Conservation (phyloP, 805 yeast species). For the Phaffomyces opuntiae region DNA sequence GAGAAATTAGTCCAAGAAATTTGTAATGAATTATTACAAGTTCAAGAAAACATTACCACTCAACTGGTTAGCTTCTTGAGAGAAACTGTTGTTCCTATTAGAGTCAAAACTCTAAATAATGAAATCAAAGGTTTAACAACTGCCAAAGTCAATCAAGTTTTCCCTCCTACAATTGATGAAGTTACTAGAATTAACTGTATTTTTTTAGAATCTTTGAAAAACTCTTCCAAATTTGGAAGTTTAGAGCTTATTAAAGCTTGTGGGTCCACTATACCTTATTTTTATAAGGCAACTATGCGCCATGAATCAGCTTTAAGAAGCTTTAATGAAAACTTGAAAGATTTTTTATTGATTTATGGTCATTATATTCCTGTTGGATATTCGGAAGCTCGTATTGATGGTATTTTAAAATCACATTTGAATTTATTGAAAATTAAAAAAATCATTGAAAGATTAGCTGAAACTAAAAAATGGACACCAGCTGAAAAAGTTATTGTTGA, state of each 20-base stretch:
- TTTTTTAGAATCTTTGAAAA: constrained; percentile 63
- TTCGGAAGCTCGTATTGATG: constrained; percentile 47
- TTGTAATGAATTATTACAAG: constrained; percentile 55
- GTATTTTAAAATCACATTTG: constrained; percentile 60
- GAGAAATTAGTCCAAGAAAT: constrained; percentile 41
- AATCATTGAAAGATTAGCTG: constrained; percentile 54
- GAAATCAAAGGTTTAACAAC: constrained; percentile 49
- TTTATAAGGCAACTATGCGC: constrained; percentile 86
- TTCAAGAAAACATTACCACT: constrained; percentile 67
- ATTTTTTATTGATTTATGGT: constrained; percentile 33
- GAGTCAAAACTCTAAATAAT: constrained; percentile 59
- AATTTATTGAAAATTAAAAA: constrained; percentile 68
- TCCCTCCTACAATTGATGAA: constrained; percentile 95
- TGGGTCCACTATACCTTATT: constrained; percentile 79
- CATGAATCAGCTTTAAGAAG: constrained; percentile 87
- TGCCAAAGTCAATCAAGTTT: constrained; percentile 62
- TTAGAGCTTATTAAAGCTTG: constrained; percentile 74
- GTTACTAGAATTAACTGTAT: constrained; percentile 85
- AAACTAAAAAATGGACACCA: constrained; percentile 39
- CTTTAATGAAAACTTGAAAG: constrained; percentile 41
- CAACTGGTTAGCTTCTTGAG: constrained; percentile 71
- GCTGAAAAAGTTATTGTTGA: constrained; percentile 20
- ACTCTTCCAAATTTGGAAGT: constrained; percentile 64
- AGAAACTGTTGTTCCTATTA: constrained; percentile 68
- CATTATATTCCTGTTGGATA: constrained; percentile 26